Conservation (phyloP, 192 early-diverging fungal genomes). For the Phlyctochytrium arcticum region DNA sequence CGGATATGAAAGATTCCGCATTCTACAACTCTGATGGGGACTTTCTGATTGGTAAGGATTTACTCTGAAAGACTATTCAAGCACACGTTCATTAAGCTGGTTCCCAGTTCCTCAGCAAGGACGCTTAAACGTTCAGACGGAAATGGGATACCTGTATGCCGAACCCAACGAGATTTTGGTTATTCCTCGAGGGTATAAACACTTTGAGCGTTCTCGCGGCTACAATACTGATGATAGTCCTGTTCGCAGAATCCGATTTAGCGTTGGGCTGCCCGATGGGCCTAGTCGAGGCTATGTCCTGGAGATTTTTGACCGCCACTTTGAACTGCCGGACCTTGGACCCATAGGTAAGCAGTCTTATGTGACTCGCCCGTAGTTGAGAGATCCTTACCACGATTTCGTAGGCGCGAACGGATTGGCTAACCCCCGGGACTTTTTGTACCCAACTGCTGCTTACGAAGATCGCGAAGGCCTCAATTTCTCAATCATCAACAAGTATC, state of each 20-base stretch:
- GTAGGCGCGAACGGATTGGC: conserved; percentile 87
- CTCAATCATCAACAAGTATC: conserved; percentile 78
- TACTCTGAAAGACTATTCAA: neutral
- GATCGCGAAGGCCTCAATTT: conserved; percentile 52
- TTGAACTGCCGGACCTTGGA: conserved; percentile 92
- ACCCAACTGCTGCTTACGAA: conserved; percentile 78
- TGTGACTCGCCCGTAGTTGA: neutral
- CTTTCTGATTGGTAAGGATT: conserved; percentile 69
- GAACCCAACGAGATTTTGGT: conserved; percentile 89
- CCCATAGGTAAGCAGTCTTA: conserved; percentile 67
- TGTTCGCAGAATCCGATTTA: conserved; percentile 67
- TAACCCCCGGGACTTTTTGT: conserved; percentile 89
- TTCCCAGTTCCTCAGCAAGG: conserved; percentile 84
- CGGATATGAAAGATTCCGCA: conserved; percentile 70
- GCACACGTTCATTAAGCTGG: neutral
- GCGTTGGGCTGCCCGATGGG: conserved; percentile 73
- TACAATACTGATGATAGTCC: neutral
- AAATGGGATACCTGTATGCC: conserved; percentile 80
- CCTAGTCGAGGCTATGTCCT: conserved; percentile 85
- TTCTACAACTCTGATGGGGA: conserved; percentile 93
- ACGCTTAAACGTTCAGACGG: conserved; percentile 82
- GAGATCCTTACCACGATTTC: neutral
- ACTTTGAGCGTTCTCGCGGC: neutral
- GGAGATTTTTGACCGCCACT: conserved; percentile 86
- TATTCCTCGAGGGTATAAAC: conserved; percentile 69